These are phyloP conservation scores for Solanum habrochaites DNA, from an alignment of 257 asterid species.

Conservation along the genomic window DNA sequence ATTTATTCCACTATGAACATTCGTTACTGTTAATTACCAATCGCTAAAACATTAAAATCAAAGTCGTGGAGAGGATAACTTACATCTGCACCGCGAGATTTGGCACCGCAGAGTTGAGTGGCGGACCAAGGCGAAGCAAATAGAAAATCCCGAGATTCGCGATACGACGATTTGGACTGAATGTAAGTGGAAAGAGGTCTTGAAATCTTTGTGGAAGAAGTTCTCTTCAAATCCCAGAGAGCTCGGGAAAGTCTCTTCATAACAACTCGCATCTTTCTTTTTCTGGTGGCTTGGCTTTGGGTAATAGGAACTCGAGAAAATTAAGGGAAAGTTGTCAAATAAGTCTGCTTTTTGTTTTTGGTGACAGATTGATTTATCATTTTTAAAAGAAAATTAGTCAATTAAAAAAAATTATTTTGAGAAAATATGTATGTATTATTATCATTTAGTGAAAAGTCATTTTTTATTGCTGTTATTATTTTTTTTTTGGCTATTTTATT, in stretches of 20 bases:
- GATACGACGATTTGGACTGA: slow-evolving; percentile 3
- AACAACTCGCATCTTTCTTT: slow-evolving; percentile 25
- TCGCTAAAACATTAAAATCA: neutral
- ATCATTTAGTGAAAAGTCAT: no score
- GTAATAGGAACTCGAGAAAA: neutral
- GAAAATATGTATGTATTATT: no score
- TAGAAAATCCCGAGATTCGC: neutral
- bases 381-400: no score
- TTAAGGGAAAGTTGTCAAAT: no score
- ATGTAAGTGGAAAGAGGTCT: slow-evolving; percentile 10
- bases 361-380: no score
- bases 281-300: neutral
- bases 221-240: slow-evolving; percentile 10
- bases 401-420: no score
- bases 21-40: neutral
- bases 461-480: no score
- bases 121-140: slow-evolving; percentile 59
- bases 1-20: neutral
- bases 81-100: slow-evolving; percentile 85
- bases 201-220: neutral
- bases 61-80: neutral
- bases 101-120: slow-evolving; percentile 67
- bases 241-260: slow-evolving; percentile 21
- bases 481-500: no score
- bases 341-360: no score